Percentiles rank a stretch among this genome's conserved stretches.
Evolutionary conservation across 352 stramenopile genomes (phyloP).

Genomic region (Peronospora tabacina): DNA sequence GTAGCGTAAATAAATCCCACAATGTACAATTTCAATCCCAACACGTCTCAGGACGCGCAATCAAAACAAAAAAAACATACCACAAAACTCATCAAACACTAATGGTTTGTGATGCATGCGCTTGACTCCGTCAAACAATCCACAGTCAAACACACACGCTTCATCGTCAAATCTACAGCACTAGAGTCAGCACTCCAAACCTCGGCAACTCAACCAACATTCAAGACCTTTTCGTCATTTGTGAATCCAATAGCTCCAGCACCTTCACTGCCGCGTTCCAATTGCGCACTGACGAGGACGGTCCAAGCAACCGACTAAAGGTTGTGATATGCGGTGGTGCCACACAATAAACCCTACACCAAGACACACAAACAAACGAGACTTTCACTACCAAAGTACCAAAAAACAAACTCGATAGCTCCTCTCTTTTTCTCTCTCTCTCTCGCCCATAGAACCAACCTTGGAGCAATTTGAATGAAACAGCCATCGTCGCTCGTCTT

Average conservation of each 20-base stretch:
- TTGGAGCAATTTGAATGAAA: constrained; percentile 70
- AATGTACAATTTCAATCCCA: constrained; percentile 1
- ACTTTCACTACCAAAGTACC: constrained; percentile 2
- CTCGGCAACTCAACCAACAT: too few species aligned
- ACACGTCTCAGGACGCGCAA: not conserved
- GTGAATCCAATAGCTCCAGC: constrained; percentile 53
- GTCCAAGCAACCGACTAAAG: constrained; percentile 64
- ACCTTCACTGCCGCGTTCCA: constrained; percentile 72
- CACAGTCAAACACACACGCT: constrained; percentile 81
- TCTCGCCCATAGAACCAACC: constrained; percentile 23
- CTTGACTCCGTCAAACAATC: constrained; percentile 80
- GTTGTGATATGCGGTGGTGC: constrained; percentile 71
- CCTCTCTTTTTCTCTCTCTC: not conserved
- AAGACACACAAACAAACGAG: constrained; percentile 1
- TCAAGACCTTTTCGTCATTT: constrained; percentile 55
- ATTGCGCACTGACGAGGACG: constrained; percentile 45
- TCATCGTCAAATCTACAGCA: constrained; percentile 58
- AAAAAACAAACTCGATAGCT: not conserved
- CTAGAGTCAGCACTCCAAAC: not conserved
- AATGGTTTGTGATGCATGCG: constrained; percentile 72
- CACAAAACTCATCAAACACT: constrained; percentile 81
- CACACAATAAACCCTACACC: constrained; percentile 64
- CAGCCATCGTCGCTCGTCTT: constrained; percentile 78
- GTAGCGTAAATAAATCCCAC: not conserved
- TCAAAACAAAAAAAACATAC: constrained; percentile 28